Percentiles rank a stretch among this genome's conserved stretches.
These are phyloP conservation scores for Cryptosporidium muris DNA, from an alignment of 169 alveolate genomes.

Conservation along the genomic window DNA sequence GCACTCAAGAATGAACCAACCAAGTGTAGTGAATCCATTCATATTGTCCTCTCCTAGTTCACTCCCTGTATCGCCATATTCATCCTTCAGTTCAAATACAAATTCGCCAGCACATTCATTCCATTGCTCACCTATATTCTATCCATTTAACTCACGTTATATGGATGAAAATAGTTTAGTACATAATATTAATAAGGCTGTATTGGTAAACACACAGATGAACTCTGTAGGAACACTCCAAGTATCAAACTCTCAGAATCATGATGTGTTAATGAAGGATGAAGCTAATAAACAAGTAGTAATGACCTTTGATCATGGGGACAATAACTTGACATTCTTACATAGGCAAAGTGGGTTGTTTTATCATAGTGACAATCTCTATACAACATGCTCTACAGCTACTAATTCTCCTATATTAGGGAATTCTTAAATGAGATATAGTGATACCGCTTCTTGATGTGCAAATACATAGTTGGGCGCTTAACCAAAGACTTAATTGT, in stretches of 20 bases:
- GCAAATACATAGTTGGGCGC: no score
- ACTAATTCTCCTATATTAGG: slow-evolving; percentile 60
- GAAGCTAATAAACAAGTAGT: not conserved
- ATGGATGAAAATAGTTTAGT: slow-evolving; percentile 23
- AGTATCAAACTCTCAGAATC: not conserved
- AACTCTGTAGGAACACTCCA: not conserved
- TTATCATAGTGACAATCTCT: slow-evolving; percentile 30
- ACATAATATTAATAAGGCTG: not conserved
- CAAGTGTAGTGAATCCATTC: slow-evolving; percentile 34
- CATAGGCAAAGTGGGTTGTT: slow-evolving; percentile 20
- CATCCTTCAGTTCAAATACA: slow-evolving; percentile 18
- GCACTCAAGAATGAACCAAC: slow-evolving; percentile 58
- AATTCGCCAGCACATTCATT: slow-evolving; percentile 26
- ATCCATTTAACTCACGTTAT: slow-evolving; percentile 18
- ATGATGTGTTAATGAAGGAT: not conserved
- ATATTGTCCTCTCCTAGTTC: slow-evolving; percentile 39
- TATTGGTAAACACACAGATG: not conserved
- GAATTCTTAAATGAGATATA: not conserved
- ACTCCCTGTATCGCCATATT: slow-evolving; percentile 51
- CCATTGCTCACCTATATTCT: slow-evolving; percentile 36
- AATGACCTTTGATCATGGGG: not conserved
- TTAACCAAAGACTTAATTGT: no score
- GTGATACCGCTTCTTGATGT: no score
- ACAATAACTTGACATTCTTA: not conserved
- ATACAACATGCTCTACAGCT: slow-evolving; percentile 67